Conservation (phyloP, 345 rosid species). For the Dovyalis caffra region DNA sequence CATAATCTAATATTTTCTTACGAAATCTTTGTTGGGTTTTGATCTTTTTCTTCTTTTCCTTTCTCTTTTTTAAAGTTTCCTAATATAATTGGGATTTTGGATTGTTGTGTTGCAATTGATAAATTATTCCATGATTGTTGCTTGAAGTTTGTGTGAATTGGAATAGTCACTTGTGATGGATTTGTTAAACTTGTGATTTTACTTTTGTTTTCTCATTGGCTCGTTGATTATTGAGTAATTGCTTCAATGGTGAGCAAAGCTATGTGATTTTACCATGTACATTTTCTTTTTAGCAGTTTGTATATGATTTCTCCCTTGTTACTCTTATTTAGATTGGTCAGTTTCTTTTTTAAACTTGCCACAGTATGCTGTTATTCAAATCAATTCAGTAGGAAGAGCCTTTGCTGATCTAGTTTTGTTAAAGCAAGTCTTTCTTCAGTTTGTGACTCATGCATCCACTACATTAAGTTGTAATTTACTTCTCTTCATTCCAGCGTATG, state of each 20-base stretch:
- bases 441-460: neutral
- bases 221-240: conserved; percentile 9
- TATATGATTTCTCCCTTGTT: neutral
- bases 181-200: neutral
- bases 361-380: neutral
- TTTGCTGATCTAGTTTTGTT: neutral
- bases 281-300: neutral
- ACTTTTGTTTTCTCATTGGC: neutral
- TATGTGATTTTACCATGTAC: neutral
- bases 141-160: neutral
- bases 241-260: neutral
- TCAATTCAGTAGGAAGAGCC: neutral
- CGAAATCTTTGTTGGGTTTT: neutral
- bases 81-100: neutral
- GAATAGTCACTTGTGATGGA: conserved; percentile 1
- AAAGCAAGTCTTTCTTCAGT: neutral
- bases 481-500: conserved; percentile 16
- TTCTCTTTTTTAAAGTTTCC: neutral
- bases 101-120: neutral
- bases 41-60: neutral
- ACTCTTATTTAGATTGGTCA: neutral
- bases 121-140: neutral
- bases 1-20: conserved; percentile 8
- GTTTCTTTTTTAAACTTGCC: conserved; percentile 1
- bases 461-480: conserved; percentile 16